Conservation (phyloP, 1,284 basidiomycete genomes). For the Amylostereum areolatum region DNA sequence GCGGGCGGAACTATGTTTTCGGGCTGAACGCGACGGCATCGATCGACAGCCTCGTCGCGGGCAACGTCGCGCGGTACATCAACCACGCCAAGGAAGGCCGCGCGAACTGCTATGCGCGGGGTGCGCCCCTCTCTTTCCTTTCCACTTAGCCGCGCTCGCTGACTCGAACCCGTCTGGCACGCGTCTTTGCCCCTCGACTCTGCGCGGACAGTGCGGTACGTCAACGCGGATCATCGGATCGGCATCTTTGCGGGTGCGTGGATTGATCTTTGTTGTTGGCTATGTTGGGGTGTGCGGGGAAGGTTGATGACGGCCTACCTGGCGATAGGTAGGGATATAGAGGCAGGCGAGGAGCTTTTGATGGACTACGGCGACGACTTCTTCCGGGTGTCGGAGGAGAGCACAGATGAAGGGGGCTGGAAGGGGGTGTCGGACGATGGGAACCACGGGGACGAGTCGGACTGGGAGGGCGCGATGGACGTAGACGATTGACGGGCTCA, state of each 20-base stretch:
- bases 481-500: no score
- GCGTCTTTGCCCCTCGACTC: not conserved
- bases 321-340: constrained; percentile 25
- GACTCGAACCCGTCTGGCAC: not conserved
- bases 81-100: constrained; percentile 34
- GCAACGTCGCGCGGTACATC: constrained; percentile 51
- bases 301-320: no score
- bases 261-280: no score
- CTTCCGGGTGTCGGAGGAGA: constrained; percentile 3
- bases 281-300: no score
- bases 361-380: constrained; percentile 39
- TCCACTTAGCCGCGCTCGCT: not conserved
- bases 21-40: constrained; percentile 22
- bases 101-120: constrained; percentile 34
- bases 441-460: no score
- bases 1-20: constrained; percentile 43
- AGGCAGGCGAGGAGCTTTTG: constrained; percentile 34
- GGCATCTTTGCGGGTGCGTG: constrained; percentile 39
- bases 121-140: constrained; percentile 25
- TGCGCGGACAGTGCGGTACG: constrained; percentile 17
- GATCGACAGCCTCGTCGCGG: constrained; percentile 42
- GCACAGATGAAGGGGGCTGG: no score
- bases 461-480: no score
- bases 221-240: constrained; percentile 47
- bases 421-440: no score